These are phyloP conservation scores for Lodderomyces pseudojiufengensis DNA, from an alignment of 1,139 yeast genomes.

Conservation along the genomic window DNA sequence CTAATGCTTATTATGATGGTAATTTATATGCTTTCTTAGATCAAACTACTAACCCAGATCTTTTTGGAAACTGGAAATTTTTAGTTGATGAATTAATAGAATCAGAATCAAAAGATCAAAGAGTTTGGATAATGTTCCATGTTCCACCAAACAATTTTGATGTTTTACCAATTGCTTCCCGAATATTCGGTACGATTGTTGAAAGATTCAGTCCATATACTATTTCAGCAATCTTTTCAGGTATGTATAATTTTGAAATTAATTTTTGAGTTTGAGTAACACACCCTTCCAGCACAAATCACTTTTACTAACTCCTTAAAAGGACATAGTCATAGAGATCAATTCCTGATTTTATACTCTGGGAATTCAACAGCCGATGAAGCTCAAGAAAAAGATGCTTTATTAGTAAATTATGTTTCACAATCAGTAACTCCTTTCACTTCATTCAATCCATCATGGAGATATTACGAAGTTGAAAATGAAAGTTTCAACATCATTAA, in stretches of 20 bases:
- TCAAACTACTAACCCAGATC: conserved; percentile 50
- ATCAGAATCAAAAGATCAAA: conserved; percentile 52
- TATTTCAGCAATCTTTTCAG: conserved; percentile 65
- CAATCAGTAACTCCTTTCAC: conserved; percentile 66
- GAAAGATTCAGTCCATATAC: conserved; percentile 68
- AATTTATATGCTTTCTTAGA: conserved; percentile 63
- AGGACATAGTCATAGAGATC: too few relatives aligned
- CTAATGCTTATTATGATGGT: conserved; percentile 62
- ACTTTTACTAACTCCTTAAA: too few relatives aligned
- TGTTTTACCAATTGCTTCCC: conserved; percentile 60
- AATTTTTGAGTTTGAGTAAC: too few relatives aligned
- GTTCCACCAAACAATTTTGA: conserved; percentile 57
- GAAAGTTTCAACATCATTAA: conserved; percentile 61
- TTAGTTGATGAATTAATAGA: conserved; percentile 57
- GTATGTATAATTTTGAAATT: too few relatives aligned
- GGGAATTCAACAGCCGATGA: conserved; percentile 34
- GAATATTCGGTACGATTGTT: conserved; percentile 53
- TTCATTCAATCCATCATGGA: conserved; percentile 65
- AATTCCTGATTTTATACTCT: too few relatives aligned
- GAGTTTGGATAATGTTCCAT: conserved; percentile 73
- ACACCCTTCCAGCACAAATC: conserved; percentile 62
- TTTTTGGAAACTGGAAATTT: conserved; percentile 62
- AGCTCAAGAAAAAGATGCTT: conserved; percentile 35
- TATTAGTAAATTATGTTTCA: conserved; percentile 61
- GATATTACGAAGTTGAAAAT: conserved; percentile 66